Evolutionary conservation across 371 early-diverging fungal genomes (phyloP), one percentile per base, ranked within the genome.

Genomic region (Dinochytrium kinnereticum): DNA sequence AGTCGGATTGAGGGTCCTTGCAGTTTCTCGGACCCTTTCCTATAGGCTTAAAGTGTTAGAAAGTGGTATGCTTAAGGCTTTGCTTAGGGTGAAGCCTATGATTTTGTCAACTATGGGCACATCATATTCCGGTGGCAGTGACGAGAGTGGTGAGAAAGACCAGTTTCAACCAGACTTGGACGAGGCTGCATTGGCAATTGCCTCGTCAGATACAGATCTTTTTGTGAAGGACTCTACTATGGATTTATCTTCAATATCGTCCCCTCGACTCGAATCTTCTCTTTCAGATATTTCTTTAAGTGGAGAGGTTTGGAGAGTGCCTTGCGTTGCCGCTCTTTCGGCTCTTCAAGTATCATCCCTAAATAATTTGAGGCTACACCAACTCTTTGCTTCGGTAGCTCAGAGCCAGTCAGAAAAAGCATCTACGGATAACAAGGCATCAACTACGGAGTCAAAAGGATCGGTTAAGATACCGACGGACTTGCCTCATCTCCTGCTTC

Each of bases 1-100:
- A 57, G 76, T 87, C 49, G 91, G 90, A 3, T 76, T 91, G 37
- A 80, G 85, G 24, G 53, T 90, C n/a, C 78, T 92, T 74, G 88
- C 84, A 5, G 76, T 89, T 2, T 89, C 88, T 59, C 79, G 82
- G 21, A 73, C 76, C 1, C 50, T 90, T 49, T 78, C 80, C 30
- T 74, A 73, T 39, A 81, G 81, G 21, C 65, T 89, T 28, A 76
- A 69, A 15, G 76, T 78, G 0, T 80, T 88, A 38, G 86, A 88
- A 34, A 70, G 78, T 33, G 79, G 73, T n/a, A 68, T 83, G 10
- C 76, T 78, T 21, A 80, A 78, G 24, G 79, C 76, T 2, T 76
- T 89, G 33, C 37, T 2, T 79, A 78, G 7, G 74, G 72, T 87
- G 24, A 76, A 79, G 53, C 80, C 80, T 37, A 49, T 49, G 15